These are phyloP conservation scores for Aspergillus carlsbadensis DNA, from an alignment of 495 filamentous ascomycete genomes.

Conservation along the genomic window DNA sequence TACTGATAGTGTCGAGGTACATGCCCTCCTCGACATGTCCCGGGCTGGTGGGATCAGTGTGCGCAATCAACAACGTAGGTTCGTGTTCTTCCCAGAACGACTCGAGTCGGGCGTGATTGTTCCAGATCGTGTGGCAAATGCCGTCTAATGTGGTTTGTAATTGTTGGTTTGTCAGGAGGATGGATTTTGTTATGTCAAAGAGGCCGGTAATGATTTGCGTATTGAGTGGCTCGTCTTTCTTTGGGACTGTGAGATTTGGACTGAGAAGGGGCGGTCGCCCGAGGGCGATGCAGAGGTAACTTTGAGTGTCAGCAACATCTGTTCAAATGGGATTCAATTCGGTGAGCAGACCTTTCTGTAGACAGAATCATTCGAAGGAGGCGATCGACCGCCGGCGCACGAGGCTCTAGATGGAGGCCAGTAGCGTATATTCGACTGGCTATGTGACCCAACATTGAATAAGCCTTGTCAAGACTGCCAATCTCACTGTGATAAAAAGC, in stretches of 20 bases:
- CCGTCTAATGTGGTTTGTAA: not conserved
- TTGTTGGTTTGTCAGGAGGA: no score
- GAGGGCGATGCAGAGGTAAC: not conserved
- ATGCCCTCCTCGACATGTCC: not conserved
- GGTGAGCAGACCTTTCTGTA: no score
- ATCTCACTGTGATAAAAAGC: not conserved
- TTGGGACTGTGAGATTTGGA: not conserved
- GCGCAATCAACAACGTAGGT: not conserved
- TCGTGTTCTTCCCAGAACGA: not conserved
- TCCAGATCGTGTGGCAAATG: not conserved
- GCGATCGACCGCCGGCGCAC: no score
- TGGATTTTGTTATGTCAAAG: not conserved
- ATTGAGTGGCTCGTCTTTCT: no score
- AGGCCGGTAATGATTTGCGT: not conserved
- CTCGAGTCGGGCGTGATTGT: not conserved
- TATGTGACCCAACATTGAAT: not conserved
- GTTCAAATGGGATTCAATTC: not conserved
- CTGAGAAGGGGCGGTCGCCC: not conserved
- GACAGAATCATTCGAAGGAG: no score
- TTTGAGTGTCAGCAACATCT: not conserved
- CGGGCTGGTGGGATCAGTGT: not conserved
- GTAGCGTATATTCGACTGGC: not conserved
- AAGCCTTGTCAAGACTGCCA: not conserved
- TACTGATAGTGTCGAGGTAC: not conserved
- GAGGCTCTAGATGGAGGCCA: no score